These are phyloP conservation scores for Ambrosia artemisiifolia DNA, from an alignment of 129 eudicot species.

Conservation along the genomic window DNA sequence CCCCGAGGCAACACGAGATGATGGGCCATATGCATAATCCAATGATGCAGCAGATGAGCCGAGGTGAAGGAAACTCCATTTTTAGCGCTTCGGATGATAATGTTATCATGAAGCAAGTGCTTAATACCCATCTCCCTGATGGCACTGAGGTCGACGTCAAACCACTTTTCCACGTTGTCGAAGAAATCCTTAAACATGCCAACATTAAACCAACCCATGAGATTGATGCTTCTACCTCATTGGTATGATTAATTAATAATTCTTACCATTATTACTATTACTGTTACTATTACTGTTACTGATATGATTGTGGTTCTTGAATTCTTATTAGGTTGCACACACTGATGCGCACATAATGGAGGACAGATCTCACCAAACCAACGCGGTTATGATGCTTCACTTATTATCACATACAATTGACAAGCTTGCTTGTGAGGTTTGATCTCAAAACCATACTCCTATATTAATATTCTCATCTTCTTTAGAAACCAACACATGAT, in stretches of 20 bases:
- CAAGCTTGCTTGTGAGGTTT: constrained; percentile 56
- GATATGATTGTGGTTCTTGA: background rate
- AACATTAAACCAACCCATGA: constrained; percentile 7
- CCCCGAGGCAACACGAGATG: constrained; percentile 29
- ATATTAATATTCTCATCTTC: constrained; percentile 4
- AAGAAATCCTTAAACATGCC: constrained; percentile 46
- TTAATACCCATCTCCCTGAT: constrained; percentile 54
- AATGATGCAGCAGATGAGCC: constrained; percentile 26
- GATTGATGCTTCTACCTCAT: constrained; percentile 9
- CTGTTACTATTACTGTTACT: no score
- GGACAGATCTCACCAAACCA: constrained; percentile 22
- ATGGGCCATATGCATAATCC: constrained; percentile 19
- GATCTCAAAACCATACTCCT: constrained; percentile 3
- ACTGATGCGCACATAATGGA: constrained; percentile 26
- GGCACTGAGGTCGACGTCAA: constrained; percentile 48
- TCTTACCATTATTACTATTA: background rate
- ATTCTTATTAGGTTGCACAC: constrained; percentile 16
- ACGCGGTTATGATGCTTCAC: constrained; percentile 32
- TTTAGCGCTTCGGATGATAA: constrained; percentile 54
- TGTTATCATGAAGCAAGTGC: constrained; percentile 55
- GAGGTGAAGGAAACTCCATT: constrained; percentile 40
- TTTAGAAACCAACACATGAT: background rate
- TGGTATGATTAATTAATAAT: constrained; percentile 7
- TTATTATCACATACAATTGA: constrained; percentile 43
- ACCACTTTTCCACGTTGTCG: constrained; percentile 50